Base-by-base conservation (phyloP, 2,329 filamentous ascomycete genomes). In the Aspergillus sp. region DNA sequence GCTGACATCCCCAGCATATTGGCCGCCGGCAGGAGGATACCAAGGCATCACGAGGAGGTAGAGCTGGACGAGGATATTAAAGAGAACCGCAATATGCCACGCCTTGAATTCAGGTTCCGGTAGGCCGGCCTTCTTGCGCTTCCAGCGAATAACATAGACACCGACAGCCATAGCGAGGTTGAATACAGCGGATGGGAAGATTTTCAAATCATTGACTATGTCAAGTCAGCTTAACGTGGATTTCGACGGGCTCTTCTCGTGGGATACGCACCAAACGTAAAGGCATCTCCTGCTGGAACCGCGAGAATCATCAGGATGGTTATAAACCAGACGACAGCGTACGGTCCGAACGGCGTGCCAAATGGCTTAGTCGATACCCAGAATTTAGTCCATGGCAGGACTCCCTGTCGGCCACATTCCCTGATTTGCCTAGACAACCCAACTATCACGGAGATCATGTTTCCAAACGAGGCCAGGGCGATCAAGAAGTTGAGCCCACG, bases 1-100 rank as follows among this genome's bases (percentile, higher is more conserved):
- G 53, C 83, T 87, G 1, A 90, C 87, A 56, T 87, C 84, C 0
- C 87, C 87, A 0, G 81, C 84, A 37, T 82, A 80, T 0, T 75
- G 75, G 0, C 88, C 88, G 0, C 77, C 80, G 0, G 78, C 76
- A 0, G 88, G 88, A 2, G 88, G 88, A 62, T 86, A 88, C 88
- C 88, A 91, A 0, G 88, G 88, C 80, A 89, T 89, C 15, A 86
- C 79, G 2, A 90, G 73, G 44, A 89, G 74, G 57, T 85, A 90
- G 0, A 86, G 55, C 52, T 88, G 83, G 0, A 85, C 73, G 0
- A 84, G 68, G 46, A 87, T 80, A 52, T 81, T 85, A 70, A 90
- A 88, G 6, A 81, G 63, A 1, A 90, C 70, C 0, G 82, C 77
- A 0, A 80, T 52, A 57, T 85, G 69, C 86, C 86, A 90, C 0